Conservation (phyloP, 257 asterid genomes). For the Ilex asprella region DNA sequence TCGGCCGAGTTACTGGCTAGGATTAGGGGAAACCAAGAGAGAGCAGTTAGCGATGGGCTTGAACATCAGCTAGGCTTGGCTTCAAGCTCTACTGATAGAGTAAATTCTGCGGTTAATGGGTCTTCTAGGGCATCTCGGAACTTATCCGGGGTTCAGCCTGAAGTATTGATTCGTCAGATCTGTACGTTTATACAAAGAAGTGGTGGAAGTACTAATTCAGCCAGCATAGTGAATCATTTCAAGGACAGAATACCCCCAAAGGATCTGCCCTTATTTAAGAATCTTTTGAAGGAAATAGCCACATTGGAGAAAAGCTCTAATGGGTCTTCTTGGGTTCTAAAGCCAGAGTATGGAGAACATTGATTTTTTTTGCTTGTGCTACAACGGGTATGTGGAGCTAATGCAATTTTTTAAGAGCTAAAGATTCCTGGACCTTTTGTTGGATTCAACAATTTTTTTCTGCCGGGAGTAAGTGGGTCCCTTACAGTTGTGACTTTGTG, state of each 20-base stretch:
- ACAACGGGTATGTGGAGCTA: too few species aligned
- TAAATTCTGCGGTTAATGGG: slow-evolving; percentile 23
- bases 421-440: too few species aligned
- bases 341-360: slow-evolving; percentile 57
- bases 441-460: too few species aligned
- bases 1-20: slow-evolving; percentile 72
- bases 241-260: slow-evolving; percentile 71
- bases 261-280: slow-evolving; percentile 80
- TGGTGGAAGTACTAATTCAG: slow-evolving; percentile 75
- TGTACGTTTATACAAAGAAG: slow-evolving; percentile 75
- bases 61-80: slow-evolving; percentile 57
- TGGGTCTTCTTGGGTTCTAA: slow-evolving; percentile 77
- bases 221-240: slow-evolving; percentile 65
- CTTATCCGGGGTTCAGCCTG: slow-evolving; percentile 49
- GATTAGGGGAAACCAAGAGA: slow-evolving; percentile 59
- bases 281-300: slow-evolving; percentile 88
- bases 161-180: slow-evolving; percentile 78
- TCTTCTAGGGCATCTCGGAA: slow-evolving; percentile 29
- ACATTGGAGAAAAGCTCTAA: slow-evolving; percentile 51
- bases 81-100: slow-evolving; percentile 32
- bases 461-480: too few species aligned
- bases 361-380: slow-evolving; percentile 4
- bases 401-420: too few species aligned
- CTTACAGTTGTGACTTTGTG: too few species aligned
- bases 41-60: slow-evolving; percentile 62